Evolutionary conservation across 2,329 filamentous ascomycete genomes (phyloP), one percentile per base, ranked within the genome.

Genomic region (Purpureocillium lavendulum): DNA sequence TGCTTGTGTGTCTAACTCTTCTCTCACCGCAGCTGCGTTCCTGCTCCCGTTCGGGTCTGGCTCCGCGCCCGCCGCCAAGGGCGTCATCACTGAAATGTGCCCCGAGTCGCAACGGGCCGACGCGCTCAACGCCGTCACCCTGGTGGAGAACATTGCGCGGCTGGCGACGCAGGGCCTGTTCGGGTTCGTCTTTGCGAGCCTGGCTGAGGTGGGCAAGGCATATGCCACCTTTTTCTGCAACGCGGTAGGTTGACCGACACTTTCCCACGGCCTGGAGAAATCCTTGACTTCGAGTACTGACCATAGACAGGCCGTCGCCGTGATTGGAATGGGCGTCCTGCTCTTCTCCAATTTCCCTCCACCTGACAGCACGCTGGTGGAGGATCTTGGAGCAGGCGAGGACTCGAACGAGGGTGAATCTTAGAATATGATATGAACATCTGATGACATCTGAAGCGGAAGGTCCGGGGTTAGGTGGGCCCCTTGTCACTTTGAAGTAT

Each of bases 81-180:
- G 82, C 1, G 78, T 82, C n/a, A 84, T 86, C 43, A 72, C 83
- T 0, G 75, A 82, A 41, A 82, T 86, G 79, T 80, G 80, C 33
- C 64, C 78, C 0, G 66, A 75, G 2, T 67, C 67, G 1, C 73
- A 82, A 40, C 69, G 81, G 1, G 70, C 75, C 0, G 82, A 87
- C 50, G 82, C 82, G 0, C 61, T 87, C 3, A 78, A 79, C 30
- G 80, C 78, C 0, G 78, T 87, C 11, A 84, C 79, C 0, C 61
- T 86, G 0, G 75, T 86, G 0, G 82, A 87, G 51, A 84, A 83
- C 46, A 70, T 84, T 26, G 82, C 80, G 0, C 65, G 73, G 17
- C 58, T 87, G 2, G 64, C 71, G 0, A 86, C 80, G 0, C 77
- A 75, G 42, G 77, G 77, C 0, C 48, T 85, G 0, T 86, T 87